Base-by-base conservation (phyloP, 257 asterid species). In the Nicotiana tabacum region DNA sequence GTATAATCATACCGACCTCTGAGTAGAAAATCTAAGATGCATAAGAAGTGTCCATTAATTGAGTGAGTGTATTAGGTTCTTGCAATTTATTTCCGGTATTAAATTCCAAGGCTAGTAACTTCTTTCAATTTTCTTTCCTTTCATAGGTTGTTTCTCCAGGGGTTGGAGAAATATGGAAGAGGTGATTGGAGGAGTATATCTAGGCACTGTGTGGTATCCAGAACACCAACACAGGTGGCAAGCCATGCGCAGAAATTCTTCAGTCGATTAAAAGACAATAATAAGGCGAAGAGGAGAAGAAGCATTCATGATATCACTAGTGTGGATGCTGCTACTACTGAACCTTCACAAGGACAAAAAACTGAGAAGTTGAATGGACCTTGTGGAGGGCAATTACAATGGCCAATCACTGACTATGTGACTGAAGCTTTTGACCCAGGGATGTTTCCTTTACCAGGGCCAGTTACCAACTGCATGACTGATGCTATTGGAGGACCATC, bases 201-300 rank as follows among this genome's bases (percentile, higher is more conserved):
- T 4, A 80, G 83, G 77, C 39, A 62, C 51, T 51, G 6, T 64
- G 77, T 80, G 77, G 53, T 80, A 33, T 61, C 83, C 17, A 80
- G 64, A 80, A 64, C 77, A 24, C 61, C 77, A 37, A 64, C 43
- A 43, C 77, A 80, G 62, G 83, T 64, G 46, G 83, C 83, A 16
- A 80, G 64, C 43, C 83, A 43, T 65, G 83, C 77, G 24, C 83
- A 80, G 32, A 80, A 80, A 27, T 80, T 39, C 74, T 80, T 43
- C 48, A 24, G 5, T 27, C 76, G 48, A 11, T 61, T 39, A 7
- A 27, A 74, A 24, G 61, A 65, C 39, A 15, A 9, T 80, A 30
- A 78, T 10, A 78, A 43, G 16, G 6, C 4, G 17, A 43, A 55
- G 51, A 64, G 11, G 74, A 80, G 62, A 62, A 37, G 43, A 39